A percentile compares a stretch with the other conserved stretches of the same genome.
Evolutionary conservation across 305 asterid genomes (phyloP).

Genomic region (Fraxinus nigra): DNA sequence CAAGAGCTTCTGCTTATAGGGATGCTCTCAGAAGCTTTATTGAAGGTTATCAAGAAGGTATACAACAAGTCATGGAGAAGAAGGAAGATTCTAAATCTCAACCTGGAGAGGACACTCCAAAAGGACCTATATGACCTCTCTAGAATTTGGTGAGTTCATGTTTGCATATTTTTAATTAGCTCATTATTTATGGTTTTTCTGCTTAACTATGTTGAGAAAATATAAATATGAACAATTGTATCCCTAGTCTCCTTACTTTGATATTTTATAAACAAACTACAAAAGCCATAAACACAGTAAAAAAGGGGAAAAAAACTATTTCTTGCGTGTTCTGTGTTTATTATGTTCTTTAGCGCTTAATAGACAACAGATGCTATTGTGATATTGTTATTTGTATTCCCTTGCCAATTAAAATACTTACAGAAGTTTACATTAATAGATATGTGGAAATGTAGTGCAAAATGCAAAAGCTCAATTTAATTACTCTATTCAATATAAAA

Average conservation of each 20-base stretch:
- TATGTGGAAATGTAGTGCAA: neutral
- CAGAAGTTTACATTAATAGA: neutral
- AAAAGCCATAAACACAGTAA: neutral
- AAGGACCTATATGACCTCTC: constrained; percentile 27
- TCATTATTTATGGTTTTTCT: neutral
- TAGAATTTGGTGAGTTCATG: constrained; percentile 22
- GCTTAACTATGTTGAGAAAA: neutral
- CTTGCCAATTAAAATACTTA: neutral
- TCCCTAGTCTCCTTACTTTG: neutral
- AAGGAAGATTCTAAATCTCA: constrained; percentile 44
- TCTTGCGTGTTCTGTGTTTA: neutral
- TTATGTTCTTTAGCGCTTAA: neutral
- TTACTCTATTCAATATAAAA: neutral
- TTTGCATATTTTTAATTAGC: neutral
- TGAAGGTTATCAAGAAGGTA: constrained; percentile 89
- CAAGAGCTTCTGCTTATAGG: constrained; percentile 83
- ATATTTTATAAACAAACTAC: neutral
- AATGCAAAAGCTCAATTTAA: neutral
- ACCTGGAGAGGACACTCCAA: constrained; percentile 38
- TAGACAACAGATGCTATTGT: neutral
- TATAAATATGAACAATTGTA: neutral
- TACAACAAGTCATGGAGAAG: constrained; percentile 76
- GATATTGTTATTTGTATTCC: neutral
- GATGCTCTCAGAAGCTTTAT: constrained; percentile 87
- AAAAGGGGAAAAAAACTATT: neutral